Base-by-base conservation (phyloP, 768 basidiomycete genomes). In the Tricholomella constricta region DNA sequence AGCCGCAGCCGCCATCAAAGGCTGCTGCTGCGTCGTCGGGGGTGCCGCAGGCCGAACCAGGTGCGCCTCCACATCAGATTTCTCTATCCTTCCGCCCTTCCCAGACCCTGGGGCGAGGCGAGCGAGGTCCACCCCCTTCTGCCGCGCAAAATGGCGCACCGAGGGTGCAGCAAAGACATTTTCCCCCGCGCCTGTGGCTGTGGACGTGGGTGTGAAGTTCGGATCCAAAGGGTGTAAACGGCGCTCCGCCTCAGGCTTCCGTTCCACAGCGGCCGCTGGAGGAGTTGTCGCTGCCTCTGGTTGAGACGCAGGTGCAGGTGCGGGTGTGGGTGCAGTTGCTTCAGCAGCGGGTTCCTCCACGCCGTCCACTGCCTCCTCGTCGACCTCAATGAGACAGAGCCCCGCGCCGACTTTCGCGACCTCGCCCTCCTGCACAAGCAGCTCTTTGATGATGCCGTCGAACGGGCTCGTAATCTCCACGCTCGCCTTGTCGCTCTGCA, bases 391-490 rank as follows among this genome's bases (percentile, higher is more conserved):
- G 10, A 85, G 59, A 67, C 91, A 94, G 2, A 94, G 74, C 9
- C 83, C 84, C 17, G 79, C 72, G 27, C 93, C 91, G 15, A 94
- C 92, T 63, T 91, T 91, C 17, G 89, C 90, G 15, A 94, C 78
- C 64, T 91, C 82, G 17, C 92, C 92, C 65, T 91, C 90, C 57
- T 85, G 71, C 15, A 92, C 90, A 1, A 91, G 74, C 6, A 94
- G 69, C 57, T 88, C 79, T 55, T 79, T 84, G 42, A 94, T 73
- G 27, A 84, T 72, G 5, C 92, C 92, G 36, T 92, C 87, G 62
- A 80, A 93, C 1, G 92, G 92, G 51, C 86, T 88, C 2, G 92
- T 94, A 50, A 95, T 93, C 68, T 94, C 92, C 22, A 94, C 91
- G 68, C 84, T 88, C 1, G 91, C 91, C 68, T 94, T 94, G 79